Percentiles rank a stretch among this genome's conserved stretches.
Conservation (phyloP, 169 alveolate species). For the Toxoplasma gondii region DNA sequence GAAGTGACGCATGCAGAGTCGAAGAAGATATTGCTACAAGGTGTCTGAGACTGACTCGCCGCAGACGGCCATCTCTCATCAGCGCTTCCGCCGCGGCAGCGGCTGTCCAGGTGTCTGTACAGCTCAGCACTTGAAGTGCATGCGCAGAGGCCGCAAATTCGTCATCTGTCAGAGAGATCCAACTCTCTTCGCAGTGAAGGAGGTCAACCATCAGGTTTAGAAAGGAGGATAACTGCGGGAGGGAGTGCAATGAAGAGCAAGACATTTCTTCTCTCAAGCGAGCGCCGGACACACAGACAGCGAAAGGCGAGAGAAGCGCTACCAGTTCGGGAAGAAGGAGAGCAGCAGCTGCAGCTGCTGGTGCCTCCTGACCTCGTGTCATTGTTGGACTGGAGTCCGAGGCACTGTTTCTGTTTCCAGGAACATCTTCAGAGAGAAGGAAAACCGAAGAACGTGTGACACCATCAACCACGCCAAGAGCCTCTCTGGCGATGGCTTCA, state of each 20-base stretch:
- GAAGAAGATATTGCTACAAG: neutral
- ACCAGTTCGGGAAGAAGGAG: neutral
- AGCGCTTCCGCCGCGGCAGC: slow-evolving; percentile 17
- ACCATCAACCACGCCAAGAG: neutral
- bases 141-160: slow-evolving; percentile 15
- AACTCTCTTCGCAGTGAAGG: neutral
- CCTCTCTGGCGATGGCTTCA: neutral
- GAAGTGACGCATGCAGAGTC: neutral
- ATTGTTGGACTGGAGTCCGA: no score
- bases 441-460: neutral
- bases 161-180: slow-evolving; percentile 17
- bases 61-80: neutral
- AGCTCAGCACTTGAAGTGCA: neutral
- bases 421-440: neutral
- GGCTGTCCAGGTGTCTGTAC: neutral
- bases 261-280: neutral
- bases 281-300: neutral
- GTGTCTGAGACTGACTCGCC: neutral
- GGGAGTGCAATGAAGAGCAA: neutral
- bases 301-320: neutral
- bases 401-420: no score
- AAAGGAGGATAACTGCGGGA: neutral
- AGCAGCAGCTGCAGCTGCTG: neutral
- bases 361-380: no score
- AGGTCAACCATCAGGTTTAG: neutral